Conservation (phyloP, 495 filamentous ascomycete genomes). For the Extremus antarcticus region DNA sequence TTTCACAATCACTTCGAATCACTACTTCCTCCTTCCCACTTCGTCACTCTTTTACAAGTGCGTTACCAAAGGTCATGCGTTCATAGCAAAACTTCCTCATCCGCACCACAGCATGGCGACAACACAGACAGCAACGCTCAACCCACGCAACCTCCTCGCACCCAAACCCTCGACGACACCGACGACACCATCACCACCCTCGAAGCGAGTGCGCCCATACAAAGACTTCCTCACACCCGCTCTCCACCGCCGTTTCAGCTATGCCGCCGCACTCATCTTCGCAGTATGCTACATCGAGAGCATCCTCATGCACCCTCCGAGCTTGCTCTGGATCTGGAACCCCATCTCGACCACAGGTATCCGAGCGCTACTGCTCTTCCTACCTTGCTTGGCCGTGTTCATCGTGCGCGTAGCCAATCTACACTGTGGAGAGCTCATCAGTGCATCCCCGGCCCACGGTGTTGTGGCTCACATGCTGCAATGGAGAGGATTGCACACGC, state of each 20-base stretch:
- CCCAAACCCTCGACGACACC: background rate
- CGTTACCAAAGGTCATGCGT: background rate
- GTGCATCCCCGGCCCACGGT: slow-evolving; percentile 53
- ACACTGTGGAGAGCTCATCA: slow-evolving; percentile 64
- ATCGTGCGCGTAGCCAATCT: slow-evolving; percentile 78
- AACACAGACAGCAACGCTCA: slow-evolving; percentile 24
- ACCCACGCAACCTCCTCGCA: background rate
- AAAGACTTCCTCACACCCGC: slow-evolving; percentile 84
- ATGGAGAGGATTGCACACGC: slow-evolving; percentile 36
- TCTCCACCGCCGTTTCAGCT: slow-evolving; percentile 75
- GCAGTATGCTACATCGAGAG: slow-evolving; percentile 64
- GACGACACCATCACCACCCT: background rate
- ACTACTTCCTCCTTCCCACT: background rate
- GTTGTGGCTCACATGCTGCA: slow-evolving; percentile 37
- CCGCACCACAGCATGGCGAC: slow-evolving; percentile 33
- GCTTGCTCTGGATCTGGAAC: slow-evolving; percentile 11
- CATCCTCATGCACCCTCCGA: slow-evolving; percentile 39
- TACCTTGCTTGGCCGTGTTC: slow-evolving; percentile 55
- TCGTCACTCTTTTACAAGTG: background rate
- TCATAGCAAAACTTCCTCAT: background rate
- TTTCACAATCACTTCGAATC: background rate
- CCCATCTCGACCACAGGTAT: slow-evolving; percentile 29
- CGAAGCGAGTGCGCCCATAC: slow-evolving; percentile 43
- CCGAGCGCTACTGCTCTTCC: slow-evolving; percentile 60
- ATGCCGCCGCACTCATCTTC: slow-evolving; percentile 55